phyloP scores from a whole-genome alignment of 306 rosid genomes.

The Alnus glutinosa region DNA sequence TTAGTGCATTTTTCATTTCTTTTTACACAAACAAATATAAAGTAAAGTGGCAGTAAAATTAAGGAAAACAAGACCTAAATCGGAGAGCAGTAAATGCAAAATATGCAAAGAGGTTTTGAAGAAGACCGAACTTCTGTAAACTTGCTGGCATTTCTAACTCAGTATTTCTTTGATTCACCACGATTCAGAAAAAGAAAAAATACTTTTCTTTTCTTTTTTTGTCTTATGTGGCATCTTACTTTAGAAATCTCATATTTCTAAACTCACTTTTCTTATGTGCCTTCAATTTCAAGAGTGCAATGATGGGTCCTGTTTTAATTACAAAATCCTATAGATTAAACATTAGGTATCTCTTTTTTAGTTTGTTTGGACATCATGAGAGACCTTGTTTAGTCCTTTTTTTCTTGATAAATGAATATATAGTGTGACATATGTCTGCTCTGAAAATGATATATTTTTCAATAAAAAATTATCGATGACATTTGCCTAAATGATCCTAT shows the following conservation, averaged over 20 bases:
- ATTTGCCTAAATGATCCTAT: conserved; percentile 2
- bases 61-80: not conserved
- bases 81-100: not conserved
- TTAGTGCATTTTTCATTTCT: not conserved
- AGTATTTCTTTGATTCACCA: not conserved
- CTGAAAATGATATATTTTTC: not conserved
- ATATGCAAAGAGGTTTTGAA: not conserved
- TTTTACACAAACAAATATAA: not conserved
- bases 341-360: not conserved
- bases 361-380: not conserved
- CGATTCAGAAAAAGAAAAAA: not conserved
- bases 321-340: not conserved
- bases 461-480: not conserved
- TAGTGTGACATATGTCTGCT: not conserved
- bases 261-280: not conserved
- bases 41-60: not conserved
- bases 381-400: not conserved
- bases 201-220: not conserved
- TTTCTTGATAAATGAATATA: not conserved
- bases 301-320: not conserved
- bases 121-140: not conserved
- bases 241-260: not conserved
- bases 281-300: not conserved
- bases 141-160: not conserved
- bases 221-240: not conserved